phyloP scores from a whole-genome alignment of 1,139 yeast species.

The Maudiozyma humilis region DNA sequence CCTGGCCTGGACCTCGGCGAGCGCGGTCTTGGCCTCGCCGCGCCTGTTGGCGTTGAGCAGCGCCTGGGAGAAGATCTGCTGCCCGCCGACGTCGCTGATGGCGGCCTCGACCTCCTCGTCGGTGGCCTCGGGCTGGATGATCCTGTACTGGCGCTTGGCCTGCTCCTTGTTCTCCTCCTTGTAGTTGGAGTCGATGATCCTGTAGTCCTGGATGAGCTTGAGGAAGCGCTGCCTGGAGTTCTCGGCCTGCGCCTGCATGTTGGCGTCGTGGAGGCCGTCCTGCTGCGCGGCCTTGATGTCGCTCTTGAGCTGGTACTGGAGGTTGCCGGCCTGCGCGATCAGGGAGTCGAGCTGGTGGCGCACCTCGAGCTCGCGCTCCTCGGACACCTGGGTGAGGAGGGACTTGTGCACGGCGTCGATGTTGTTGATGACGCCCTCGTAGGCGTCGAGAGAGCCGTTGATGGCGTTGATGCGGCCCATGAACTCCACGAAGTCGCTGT shows the following conservation, averaged over 20 bases:
- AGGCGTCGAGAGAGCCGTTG: constrained; percentile 72
- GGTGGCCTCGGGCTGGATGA: constrained; percentile 89
- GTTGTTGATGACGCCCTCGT: constrained; percentile 66
- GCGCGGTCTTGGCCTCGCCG: constrained; percentile 93
- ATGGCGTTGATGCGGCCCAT: constrained; percentile 79
- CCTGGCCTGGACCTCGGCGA: constrained; percentile 92
- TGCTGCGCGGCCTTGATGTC: constrained; percentile 74
- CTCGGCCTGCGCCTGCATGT: constrained; percentile 86
- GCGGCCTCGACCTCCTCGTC: constrained; percentile 78
- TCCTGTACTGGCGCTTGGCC: constrained; percentile 87
- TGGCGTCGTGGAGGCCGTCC: constrained; percentile 60
- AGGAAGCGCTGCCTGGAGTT: constrained; percentile 79
- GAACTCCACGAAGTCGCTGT: constrained; percentile 57
- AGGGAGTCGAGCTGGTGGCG: constrained; percentile 72
- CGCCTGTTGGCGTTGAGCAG: constrained; percentile 84
- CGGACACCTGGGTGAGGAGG: constrained; percentile 77
- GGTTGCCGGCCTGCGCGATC: constrained; percentile 68
- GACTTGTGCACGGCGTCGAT: constrained; percentile 77
- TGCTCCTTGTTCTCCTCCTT: constrained; percentile 77
- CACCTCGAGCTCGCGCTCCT: constrained; percentile 62
- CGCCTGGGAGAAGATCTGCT: constrained; percentile 92
- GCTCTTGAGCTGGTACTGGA: constrained; percentile 66
- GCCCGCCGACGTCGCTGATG: constrained; percentile 74
- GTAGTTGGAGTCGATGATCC: constrained; percentile 79
- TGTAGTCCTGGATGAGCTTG: constrained; percentile 76